Percentiles rank a stretch among this genome's conserved stretches.
Evolutionary conservation across 176 grass and related monocot species (phyloP).

Genomic region (Oryza brachyantha): DNA sequence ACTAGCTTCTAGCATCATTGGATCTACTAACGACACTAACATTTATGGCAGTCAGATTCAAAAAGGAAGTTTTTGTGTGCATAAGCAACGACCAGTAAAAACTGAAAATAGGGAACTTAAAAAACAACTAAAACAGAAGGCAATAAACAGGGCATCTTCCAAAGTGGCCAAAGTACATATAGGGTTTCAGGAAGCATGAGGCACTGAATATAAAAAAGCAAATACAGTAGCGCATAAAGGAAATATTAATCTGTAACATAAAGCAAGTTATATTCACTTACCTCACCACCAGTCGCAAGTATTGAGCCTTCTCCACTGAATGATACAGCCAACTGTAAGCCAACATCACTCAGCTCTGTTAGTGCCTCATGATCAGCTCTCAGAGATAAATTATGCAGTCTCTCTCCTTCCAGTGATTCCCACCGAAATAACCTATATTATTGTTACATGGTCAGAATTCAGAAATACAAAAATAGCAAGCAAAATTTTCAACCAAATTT

Average conservation of each 20-base stretch:
- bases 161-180: not conserved
- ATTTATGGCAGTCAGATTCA: slow-evolving; percentile 8
- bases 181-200: not conserved
- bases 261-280: slow-evolving; percentile 31
- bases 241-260: not conserved
- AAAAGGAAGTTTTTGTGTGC: not conserved
- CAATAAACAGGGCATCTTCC: not conserved
- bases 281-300: slow-evolving; percentile 83
- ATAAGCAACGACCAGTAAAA: not conserved
- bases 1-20: not conserved
- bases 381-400: slow-evolving; percentile 34
- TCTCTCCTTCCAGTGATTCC: slow-evolving; percentile 45
- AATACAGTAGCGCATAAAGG: not conserved
- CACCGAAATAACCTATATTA: slow-evolving; percentile 68
- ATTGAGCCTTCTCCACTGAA: slow-evolving; percentile 81
- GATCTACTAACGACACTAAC: not conserved
- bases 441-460: slow-evolving; percentile 26
- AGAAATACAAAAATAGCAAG: not conserved
- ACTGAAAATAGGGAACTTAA: not conserved
- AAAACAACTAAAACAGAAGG: not conserved
- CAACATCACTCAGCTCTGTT: slow-evolving; percentile 50
- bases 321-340: slow-evolving; percentile 65
- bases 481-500: not conserved
- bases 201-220: not conserved
- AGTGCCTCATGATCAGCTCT: slow-evolving; percentile 52